Percentiles rank a stretch among this genome's conserved stretches.
Conservation (phyloP, 495 filamentous ascomycete genomes). For the Lophiostoma macrostomum region DNA sequence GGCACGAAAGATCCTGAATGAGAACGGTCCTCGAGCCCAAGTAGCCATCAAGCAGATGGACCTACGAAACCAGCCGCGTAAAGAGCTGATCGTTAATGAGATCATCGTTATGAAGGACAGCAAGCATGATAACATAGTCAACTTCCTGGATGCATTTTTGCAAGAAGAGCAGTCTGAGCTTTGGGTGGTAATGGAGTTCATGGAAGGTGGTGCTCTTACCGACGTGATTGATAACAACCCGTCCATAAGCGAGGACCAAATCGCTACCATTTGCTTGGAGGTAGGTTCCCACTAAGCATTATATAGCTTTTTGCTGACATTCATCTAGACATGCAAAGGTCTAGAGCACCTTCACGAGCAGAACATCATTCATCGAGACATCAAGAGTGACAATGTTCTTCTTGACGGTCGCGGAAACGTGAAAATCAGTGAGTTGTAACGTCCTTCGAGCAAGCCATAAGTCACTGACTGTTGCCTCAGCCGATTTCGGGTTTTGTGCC, state of each 20-base stretch:
- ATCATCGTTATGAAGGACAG: constrained; percentile 99
- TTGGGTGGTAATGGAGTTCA: constrained; percentile 99
- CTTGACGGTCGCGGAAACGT: constrained; percentile 91
- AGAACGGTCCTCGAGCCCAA: constrained; percentile 66
- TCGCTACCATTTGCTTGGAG: constrained; percentile 95
- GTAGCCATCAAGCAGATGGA: constrained; percentile 99
- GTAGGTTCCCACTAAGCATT: constrained; percentile 47
- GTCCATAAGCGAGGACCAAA: constrained; percentile 88
- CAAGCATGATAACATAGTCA: constrained; percentile 96
- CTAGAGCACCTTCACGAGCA: constrained; percentile 90
- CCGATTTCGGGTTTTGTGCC: constrained; percentile 98
- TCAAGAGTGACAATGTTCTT: constrained; percentile 97
- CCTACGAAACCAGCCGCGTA: constrained; percentile 90
- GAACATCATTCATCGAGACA: constrained; percentile 97
- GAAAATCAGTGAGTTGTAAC: constrained; percentile 77
- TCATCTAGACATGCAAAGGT: constrained; percentile 84
- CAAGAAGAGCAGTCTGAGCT: constrained; percentile 88
- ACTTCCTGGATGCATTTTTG: constrained; percentile 95
- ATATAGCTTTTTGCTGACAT: neutral
- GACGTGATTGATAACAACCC: constrained; percentile 98
- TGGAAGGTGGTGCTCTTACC: constrained; percentile 96
- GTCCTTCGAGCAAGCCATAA: neutral
- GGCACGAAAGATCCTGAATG: constrained; percentile 63
- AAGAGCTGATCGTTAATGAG: constrained; percentile 98
- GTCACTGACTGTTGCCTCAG: constrained; percentile 51